Conservation (phyloP, 495 filamentous ascomycete species). For the Penicillium waksmanii region DNA sequence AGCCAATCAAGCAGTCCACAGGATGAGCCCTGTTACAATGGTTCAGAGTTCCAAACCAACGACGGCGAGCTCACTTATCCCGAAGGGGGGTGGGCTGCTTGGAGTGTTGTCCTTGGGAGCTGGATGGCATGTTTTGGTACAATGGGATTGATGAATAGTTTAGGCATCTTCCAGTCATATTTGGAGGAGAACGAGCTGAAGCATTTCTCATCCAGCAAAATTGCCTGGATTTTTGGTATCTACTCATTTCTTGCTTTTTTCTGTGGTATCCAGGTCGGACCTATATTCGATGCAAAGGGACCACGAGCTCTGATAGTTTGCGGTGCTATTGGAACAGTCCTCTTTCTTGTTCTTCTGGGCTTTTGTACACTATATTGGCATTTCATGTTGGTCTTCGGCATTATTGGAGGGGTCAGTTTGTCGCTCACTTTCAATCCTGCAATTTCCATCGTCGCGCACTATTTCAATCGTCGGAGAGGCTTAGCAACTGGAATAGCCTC, state of each 20-base stretch:
- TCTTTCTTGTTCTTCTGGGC: conserved; percentile 1
- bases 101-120: conserved; percentile 7
- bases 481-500: conserved; percentile 37
- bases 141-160: conserved; percentile 12
- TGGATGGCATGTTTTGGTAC: conserved; percentile 10
- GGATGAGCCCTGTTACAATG: background rate
- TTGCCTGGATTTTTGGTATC: conserved; percentile 7
- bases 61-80: background rate
- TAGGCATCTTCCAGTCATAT: conserved; percentile 10
- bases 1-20: background rate
- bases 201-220: background rate
- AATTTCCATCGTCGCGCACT: conserved; percentile 11
- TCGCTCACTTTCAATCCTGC: conserved; percentile 9
- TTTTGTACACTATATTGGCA: conserved; percentile 6
- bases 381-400: conserved; percentile 2
- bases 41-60: background rate
- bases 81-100: conserved; percentile 8
- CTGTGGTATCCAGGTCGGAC: conserved; percentile 9
- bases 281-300: conserved; percentile 6
- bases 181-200: conserved; percentile 5
- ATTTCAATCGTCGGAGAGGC: conserved; percentile 4
- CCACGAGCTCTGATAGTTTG: background rate
- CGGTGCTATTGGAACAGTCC: conserved; percentile 2
- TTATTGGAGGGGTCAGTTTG: conserved; percentile 4
- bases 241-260: conserved; percentile 3